phyloP scores from a whole-genome alignment of 2,329 filamentous ascomycete genomes.

The Fusarium penzigii region DNA sequence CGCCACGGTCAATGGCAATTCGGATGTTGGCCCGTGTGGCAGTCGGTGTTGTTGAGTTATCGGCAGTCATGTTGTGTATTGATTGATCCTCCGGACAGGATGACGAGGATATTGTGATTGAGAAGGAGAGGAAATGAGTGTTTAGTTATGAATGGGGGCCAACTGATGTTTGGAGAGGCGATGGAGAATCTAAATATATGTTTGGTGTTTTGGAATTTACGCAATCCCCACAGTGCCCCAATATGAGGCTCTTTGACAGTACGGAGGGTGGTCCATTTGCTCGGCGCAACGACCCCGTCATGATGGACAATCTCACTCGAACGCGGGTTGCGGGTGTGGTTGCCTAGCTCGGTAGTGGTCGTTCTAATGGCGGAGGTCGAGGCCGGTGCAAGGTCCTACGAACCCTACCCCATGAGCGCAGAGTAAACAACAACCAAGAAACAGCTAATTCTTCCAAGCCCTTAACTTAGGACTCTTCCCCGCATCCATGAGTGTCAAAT shows the following conservation, averaged over 20 bases:
- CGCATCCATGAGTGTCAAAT: too few species aligned
- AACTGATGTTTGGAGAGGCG: background rate
- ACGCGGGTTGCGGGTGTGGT: background rate
- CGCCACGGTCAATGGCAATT: slow-evolving; percentile 38
- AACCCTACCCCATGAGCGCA: too few species aligned
- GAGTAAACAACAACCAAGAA: too few species aligned
- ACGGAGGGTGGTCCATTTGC: background rate
- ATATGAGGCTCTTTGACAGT: background rate
- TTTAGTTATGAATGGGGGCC: background rate
- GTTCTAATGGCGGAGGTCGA: too few species aligned
- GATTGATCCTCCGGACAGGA: background rate
- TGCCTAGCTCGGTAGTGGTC: too few species aligned
- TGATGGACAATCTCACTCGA: background rate
- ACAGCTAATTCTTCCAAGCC: background rate
- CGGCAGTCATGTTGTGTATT: slow-evolving; percentile 3
- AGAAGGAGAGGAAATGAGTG: background rate
- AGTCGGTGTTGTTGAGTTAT: slow-evolving; percentile 1
- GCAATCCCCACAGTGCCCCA: background rate
- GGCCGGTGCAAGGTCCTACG: background rate
- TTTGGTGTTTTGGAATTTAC: background rate
- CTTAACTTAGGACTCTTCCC: background rate
- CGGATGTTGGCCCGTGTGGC: slow-evolving; percentile 21
- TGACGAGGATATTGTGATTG: background rate
- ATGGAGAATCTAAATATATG: background rate
- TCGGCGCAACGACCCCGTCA: background rate